Evolutionary conservation across 176 grass and related monocot species (phyloP).

Genomic region (Cenchrus americanus): DNA sequence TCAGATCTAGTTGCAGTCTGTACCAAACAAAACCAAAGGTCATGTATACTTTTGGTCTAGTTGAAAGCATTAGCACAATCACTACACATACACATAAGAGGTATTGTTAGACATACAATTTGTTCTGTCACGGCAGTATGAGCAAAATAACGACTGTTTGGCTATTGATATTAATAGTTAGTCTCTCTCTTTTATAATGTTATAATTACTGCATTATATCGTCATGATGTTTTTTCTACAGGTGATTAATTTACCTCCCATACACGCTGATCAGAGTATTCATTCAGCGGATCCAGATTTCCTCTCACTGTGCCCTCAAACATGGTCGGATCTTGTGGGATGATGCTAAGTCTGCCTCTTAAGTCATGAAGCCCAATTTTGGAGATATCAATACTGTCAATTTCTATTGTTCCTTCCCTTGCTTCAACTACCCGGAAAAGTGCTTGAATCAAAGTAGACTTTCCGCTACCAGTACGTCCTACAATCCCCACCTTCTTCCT

Average conservation of each 20-base stretch:
- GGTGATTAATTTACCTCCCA: conserved; percentile 77
- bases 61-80: not conserved
- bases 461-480: conserved; percentile 89
- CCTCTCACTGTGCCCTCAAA: conserved; percentile 85
- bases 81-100: not conserved
- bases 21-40: not conserved
- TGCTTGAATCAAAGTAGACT: conserved; percentile 90
- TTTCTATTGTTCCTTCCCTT: conserved; percentile 75
- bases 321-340: conserved; percentile 94
- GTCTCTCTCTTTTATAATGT: not conserved
- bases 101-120: not conserved
- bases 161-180: not conserved
- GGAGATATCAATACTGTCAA: conserved; percentile 80
- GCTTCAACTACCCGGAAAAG: conserved; percentile 88
- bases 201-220: not conserved
- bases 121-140: not conserved
- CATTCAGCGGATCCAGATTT: conserved; percentile 90
- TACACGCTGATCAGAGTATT: conserved; percentile 71
- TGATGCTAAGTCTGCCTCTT: conserved; percentile 83
- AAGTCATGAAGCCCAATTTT: conserved; percentile 92
- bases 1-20: not conserved
- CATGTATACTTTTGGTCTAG: not conserved
- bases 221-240: not conserved
- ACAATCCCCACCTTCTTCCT: conserved; percentile 86
- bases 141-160: not conserved